phyloP scores from a whole-genome alignment of 2,329 filamentous ascomycete genomes.

The Colletotrichum sp. region DNA sequence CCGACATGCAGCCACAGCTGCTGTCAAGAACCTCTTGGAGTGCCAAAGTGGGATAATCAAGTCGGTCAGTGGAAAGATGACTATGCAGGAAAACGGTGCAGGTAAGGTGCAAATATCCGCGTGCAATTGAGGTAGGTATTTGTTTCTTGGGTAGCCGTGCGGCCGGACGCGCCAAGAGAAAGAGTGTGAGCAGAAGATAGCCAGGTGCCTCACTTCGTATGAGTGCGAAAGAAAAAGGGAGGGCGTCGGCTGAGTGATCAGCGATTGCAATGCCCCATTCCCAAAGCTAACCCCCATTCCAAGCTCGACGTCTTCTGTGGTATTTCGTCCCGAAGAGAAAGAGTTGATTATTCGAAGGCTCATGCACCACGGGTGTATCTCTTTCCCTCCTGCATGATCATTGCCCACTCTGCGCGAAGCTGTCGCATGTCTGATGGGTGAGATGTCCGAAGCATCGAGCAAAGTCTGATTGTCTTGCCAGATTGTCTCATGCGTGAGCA shows the following conservation, averaged over 20 bases:
- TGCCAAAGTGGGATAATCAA: neutral
- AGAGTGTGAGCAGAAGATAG: neutral
- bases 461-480: neutral
- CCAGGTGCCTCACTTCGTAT: neutral
- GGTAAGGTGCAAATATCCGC: neutral
- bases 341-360: no score
- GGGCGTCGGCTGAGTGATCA: neutral
- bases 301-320: no score
- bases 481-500: neutral
- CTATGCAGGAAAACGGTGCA: neutral
- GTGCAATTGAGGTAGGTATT: neutral
- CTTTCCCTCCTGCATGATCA: no score
- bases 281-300: no score
- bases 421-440: neutral
- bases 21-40: neutral
- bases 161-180: neutral
- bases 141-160: neutral
- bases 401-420: neutral
- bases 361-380: no score
- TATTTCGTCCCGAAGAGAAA: no score
- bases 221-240: neutral
- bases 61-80: neutral
- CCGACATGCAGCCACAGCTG: neutral
- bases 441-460: neutral
- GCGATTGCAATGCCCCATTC: neutral